Conservation (phyloP, 345 rosid species). For the Boechera retrofracta region DNA sequence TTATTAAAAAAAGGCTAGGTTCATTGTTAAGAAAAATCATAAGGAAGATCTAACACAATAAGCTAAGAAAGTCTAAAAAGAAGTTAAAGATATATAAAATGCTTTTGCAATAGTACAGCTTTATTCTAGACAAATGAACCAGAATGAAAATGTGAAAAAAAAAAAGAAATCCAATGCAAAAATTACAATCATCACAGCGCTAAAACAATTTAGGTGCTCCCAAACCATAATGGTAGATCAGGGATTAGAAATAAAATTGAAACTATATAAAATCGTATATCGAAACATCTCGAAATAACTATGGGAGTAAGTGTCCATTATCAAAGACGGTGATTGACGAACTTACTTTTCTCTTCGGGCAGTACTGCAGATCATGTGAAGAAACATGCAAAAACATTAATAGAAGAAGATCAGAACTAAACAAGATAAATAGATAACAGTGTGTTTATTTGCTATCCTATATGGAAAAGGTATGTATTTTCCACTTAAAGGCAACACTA, state of each 20-base stretch:
- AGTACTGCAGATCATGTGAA: conserved; percentile 66
- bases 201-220: conserved; percentile 7
- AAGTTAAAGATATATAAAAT: conserved; percentile 16
- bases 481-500: background rate
- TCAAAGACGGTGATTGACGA: conserved; percentile 24
- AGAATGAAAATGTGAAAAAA: background rate
- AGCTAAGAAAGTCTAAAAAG: conserved; percentile 2
- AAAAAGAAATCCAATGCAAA: conserved; percentile 10
- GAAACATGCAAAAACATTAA: conserved; percentile 51
- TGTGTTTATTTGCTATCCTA: background rate
- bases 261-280: background rate
- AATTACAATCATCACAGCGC: conserved; percentile 15
- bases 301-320: conserved; percentile 30
- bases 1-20: background rate
- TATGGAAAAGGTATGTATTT: conserved; percentile 18
- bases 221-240: conserved; percentile 29
- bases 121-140: conserved; percentile 6
- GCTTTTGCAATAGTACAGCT: conserved; percentile 8
- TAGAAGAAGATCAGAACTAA: conserved; percentile 41
- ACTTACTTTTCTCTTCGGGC: conserved; percentile 93
- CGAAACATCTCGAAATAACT: conserved; percentile 14
- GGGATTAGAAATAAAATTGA: background rate
- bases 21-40: conserved; percentile 22
- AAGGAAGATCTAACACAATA: conserved; percentile 11
- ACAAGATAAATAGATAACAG: background rate